Evolutionary conservation across 768 basidiomycete species (phyloP).

Genomic region (Collybia sp.): DNA sequence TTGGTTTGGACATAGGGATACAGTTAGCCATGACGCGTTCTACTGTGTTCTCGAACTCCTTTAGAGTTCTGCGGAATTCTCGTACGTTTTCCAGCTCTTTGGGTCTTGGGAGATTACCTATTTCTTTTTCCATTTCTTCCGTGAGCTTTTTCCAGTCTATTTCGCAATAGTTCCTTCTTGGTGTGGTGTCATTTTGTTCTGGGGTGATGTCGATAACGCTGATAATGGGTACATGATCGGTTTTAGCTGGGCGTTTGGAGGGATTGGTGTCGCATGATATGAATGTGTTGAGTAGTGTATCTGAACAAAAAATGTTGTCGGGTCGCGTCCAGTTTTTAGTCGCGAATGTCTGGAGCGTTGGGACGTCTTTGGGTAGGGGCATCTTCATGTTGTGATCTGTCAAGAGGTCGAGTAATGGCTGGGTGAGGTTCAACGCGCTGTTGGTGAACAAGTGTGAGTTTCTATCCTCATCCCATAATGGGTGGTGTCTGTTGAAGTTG

Average conservation of each 20-base stretch:
- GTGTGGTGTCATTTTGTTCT: background rate
- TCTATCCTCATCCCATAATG: conserved; percentile 27
- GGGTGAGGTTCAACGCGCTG: conserved; percentile 1
- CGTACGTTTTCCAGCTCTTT: background rate
- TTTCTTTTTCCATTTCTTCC: background rate
- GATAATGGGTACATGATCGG: background rate
- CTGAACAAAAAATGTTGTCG: conserved; percentile 24
- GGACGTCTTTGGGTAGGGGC: conserved; percentile 17
- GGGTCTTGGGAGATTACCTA: background rate
- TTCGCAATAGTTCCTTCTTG: background rate
- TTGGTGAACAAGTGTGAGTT: conserved; percentile 23
- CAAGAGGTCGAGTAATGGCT: conserved; percentile 9
- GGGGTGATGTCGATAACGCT: background rate
- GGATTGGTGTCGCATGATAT: conserved; percentile 11
- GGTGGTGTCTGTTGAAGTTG: conserved; percentile 37
- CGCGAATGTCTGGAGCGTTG: conserved; percentile 13
- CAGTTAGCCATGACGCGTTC: conserved; percentile 8
- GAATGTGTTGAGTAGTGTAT: conserved; percentile 6
- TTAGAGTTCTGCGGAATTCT: background rate
- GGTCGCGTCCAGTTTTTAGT: conserved; percentile 20
- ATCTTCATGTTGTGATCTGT: conserved; percentile 9
- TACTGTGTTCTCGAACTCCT: conserved; percentile 9
- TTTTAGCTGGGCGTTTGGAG: background rate
- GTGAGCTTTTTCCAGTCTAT: background rate
- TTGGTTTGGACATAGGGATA: conserved; percentile 13